These are phyloP conservation scores for Boletus eberwhitei DNA, from an alignment of 768 basidiomycete species.

Conservation along the genomic window DNA sequence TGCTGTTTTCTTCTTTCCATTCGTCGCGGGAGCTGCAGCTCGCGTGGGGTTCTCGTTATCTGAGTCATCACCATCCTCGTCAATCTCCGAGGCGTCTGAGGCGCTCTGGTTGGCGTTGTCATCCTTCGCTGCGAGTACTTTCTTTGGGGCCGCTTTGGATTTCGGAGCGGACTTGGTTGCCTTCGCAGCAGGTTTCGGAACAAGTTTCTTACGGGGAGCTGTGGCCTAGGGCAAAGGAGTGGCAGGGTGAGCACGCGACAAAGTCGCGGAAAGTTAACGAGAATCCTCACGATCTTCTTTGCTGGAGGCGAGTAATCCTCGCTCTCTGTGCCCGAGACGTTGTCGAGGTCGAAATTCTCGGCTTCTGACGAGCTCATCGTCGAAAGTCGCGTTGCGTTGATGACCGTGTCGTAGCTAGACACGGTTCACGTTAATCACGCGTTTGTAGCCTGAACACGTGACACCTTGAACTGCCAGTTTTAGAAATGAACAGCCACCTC, in stretches of 20 bases:
- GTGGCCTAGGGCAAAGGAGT: conserved; percentile 26
- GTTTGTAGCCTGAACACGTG: conserved; percentile 18
- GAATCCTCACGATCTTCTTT: conserved; percentile 45
- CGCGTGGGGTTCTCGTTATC: conserved; percentile 38
- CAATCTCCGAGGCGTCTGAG: conserved; percentile 42
- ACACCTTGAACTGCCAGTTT: not conserved
- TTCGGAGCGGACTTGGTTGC: conserved; percentile 45
- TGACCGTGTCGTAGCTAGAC: not conserved
- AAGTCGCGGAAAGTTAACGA: not conserved
- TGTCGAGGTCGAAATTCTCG: conserved; percentile 63
- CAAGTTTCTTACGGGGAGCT: conserved; percentile 38
- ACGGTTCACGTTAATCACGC: conserved; percentile 6
- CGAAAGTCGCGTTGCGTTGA: conserved; percentile 12
- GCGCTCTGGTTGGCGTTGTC: conserved; percentile 54
- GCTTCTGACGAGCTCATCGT: conserved; percentile 73
- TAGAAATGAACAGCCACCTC: too few relatives aligned
- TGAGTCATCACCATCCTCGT: conserved; percentile 35
- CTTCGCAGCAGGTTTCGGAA: conserved; percentile 42
- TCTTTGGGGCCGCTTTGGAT: conserved; percentile 52
- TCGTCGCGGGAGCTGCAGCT: conserved; percentile 25
- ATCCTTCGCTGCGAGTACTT: conserved; percentile 62
- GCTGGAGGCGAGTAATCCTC: conserved; percentile 62
- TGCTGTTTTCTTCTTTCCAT: conserved; percentile 77
- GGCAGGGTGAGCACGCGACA: conserved; percentile 13
- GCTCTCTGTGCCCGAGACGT: conserved; percentile 58